These are phyloP conservation scores for Nyssa sinensis DNA, from an alignment of 148 eudicot genomes.

Conservation along the genomic window DNA sequence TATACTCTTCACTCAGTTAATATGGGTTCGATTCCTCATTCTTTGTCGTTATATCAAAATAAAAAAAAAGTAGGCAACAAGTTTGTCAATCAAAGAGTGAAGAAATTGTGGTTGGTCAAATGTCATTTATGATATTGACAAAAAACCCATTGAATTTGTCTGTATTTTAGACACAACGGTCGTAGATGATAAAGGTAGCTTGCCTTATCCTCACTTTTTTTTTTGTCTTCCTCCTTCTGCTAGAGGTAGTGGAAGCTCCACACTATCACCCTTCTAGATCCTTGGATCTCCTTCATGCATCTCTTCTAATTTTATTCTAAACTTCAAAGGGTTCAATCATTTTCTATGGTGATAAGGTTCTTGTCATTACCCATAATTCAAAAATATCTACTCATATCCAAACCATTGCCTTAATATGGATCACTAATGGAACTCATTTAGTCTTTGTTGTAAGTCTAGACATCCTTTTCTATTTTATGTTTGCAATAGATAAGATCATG, in stretches of 20 bases:
- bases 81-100: background rate
- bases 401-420: background rate
- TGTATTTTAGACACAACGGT: background rate
- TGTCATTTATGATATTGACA: background rate
- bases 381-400: background rate
- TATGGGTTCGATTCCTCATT: too few species aligned
- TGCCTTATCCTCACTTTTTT: background rate
- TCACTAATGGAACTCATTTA: too few species aligned
- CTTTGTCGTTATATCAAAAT: background rate
- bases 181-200: background rate
- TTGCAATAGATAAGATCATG: too few species aligned
- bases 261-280: slow-evolving; percentile 7
- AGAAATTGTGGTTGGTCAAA: background rate
- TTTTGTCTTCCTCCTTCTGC: too few species aligned
- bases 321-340: slow-evolving; percentile 12
- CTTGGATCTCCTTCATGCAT: background rate
- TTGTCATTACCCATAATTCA: slow-evolving; percentile 6
- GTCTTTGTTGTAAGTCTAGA: too few species aligned
- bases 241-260: slow-evolving; percentile 1
- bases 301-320: slow-evolving; percentile 6
- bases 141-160: background rate
- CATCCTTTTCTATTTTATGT: too few species aligned
- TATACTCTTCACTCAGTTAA: too few species aligned
- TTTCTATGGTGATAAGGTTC: background rate
- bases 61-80: too few species aligned